Evolutionary conservation across 768 basidiomycete species (phyloP).

Genomic region (Phallus indusiatus): DNA sequence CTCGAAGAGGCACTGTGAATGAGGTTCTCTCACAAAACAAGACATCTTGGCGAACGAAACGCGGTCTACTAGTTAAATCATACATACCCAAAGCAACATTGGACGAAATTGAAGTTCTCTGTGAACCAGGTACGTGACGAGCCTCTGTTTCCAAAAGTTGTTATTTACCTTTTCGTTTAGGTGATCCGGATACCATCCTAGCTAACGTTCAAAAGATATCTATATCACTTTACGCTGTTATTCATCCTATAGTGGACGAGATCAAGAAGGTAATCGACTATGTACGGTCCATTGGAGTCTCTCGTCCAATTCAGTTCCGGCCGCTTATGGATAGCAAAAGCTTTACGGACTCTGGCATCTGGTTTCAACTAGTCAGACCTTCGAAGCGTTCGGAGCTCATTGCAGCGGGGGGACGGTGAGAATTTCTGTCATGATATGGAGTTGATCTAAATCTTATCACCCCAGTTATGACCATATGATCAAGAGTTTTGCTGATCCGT

Average conservation of each 20-base stretch:
- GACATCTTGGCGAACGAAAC: slow-evolving; percentile 57
- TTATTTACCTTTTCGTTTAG: slow-evolving; percentile 14
- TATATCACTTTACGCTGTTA: slow-evolving; percentile 37
- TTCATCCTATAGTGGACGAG: slow-evolving; percentile 47
- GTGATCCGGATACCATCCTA: slow-evolving; percentile 50
- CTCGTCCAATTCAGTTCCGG: slow-evolving; percentile 52
- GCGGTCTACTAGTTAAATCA: slow-evolving; percentile 57
- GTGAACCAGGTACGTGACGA: slow-evolving; percentile 41
- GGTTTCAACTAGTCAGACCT: slow-evolving; percentile 64
- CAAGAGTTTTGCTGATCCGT: slow-evolving; percentile 44
- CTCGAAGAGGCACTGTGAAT: slow-evolving; percentile 44
- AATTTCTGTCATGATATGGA: slow-evolving; percentile 1
- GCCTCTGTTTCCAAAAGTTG: neutral
- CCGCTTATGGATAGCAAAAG: slow-evolving; percentile 68
- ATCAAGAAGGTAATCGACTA: slow-evolving; percentile 54
- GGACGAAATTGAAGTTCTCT: slow-evolving; percentile 67
- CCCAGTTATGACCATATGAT: slow-evolving; percentile 68
- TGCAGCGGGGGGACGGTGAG: slow-evolving; percentile 74
- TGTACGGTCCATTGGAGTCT: slow-evolving; percentile 52
- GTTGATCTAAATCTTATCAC: neutral
- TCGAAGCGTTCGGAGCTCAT: slow-evolving; percentile 61
- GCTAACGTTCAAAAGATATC: slow-evolving; percentile 51
- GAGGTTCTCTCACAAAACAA: slow-evolving; percentile 62
- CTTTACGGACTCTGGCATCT: slow-evolving; percentile 58
- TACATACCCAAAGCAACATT: slow-evolving; percentile 55